Conservation (phyloP, 1,284 basidiomycete genomes). For the Heterobasidion parviporum region DNA sequence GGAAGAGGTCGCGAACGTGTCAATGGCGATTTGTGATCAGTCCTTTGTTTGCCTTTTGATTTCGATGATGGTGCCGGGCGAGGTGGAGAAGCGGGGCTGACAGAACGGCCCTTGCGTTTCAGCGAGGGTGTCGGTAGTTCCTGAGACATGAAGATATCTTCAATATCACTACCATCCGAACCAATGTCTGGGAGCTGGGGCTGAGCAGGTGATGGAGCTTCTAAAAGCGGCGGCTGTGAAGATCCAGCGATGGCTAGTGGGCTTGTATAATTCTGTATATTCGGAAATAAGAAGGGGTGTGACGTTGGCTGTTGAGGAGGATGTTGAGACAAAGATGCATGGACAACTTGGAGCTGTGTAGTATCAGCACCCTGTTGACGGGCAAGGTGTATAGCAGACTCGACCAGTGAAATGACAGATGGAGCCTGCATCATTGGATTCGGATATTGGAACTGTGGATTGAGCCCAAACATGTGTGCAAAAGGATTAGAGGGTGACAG, state of each 20-base stretch:
- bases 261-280: neutral
- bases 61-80: neutral
- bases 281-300: neutral
- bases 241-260: neutral
- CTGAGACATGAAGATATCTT: neutral
- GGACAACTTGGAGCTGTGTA: neutral
- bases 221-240: neutral
- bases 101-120: neutral
- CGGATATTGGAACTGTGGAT: neutral
- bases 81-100: neutral
- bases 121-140: neutral
- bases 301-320: neutral
- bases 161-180: neutral
- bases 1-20: neutral
- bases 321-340: neutral
- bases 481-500: neutral
- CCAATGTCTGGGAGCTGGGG: neutral
- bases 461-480: neutral
- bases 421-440: neutral
- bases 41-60: neutral
- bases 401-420: slow-evolving; percentile 1
- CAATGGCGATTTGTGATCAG: neutral
- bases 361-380: slow-evolving; percentile 7
- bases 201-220: neutral
- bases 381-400: slow-evolving; percentile 10